Evolutionary conservation across 495 filamentous ascomycete genomes (phyloP), one percentile per base, ranked within the genome.

Genomic region (Aspergillus nanangensis): DNA sequence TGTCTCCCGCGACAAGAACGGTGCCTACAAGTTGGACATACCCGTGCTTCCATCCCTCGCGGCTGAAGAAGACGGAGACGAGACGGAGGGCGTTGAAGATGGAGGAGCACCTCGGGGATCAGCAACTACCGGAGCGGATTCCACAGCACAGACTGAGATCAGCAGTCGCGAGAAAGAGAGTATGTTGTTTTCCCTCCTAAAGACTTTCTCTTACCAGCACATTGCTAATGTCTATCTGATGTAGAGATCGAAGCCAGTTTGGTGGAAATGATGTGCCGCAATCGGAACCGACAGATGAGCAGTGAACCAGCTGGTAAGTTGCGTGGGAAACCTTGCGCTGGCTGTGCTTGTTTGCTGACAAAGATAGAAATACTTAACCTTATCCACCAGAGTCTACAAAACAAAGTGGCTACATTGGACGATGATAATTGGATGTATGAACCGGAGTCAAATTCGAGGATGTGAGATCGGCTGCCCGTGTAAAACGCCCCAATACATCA

Each of bases 351-450:
- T 42, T 43, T 37, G 45, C 58, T 72, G 52, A 68, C 44, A 17
- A 18, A 22, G 27, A 21, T 52, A 87, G 88, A 91, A 62, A 72
- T 92, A 4, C 65, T 88, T n/a, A 77, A 81, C 44, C 77, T 82
- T 2, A 75, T 92, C 41, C 77, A 81, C 49, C 76, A 82, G n/a
- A 89, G 82, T 56, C 70, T 93, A 37, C 74, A 77, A 55, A 76
- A 76, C 23, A 87, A 90, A 51, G 83, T 83, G 10, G 81, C 81
- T 3, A 78, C 83, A 3, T 58, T 95, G 45, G 75, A 86, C 18
- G 86, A 93, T 34, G 90, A 96, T 49, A 87, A 85, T 52, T 96
- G 90, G 90, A 91, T 95, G 78, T 94, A 81, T 61, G 89, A 94
- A 63, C 75, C 77, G 2, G 89, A 92, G 53, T 72, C 79, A 23